Evolutionary conservation across 768 basidiomycete species (phyloP), one percentile per base, ranked within the genome.

Genomic region (Cyathus striatus): DNA sequence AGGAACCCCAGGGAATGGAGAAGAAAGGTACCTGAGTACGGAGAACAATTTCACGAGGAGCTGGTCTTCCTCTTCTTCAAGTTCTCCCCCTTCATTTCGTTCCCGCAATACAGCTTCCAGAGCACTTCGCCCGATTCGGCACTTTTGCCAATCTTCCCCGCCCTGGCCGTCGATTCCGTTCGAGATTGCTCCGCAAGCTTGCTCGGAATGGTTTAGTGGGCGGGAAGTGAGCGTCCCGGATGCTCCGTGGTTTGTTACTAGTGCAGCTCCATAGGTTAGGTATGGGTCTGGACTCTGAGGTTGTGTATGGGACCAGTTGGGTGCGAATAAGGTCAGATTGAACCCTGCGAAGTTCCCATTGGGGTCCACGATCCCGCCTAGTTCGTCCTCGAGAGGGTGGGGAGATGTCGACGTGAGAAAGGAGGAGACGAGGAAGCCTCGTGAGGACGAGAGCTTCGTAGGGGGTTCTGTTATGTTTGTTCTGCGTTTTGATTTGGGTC

Each of bases 381-480:
- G 62, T 55, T 77, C 69, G 40, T 73, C 70, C 50, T 77, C 68
- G 38, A 86, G 61, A 23, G 70, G 61, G 47, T 57, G 55, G 41
- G 68, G 58, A 42, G 70, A 61, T 56, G 73, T 64, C 39, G 79
- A 74, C 51, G 74, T 61, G 53, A 92, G 75, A 56, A 86, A 90
- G 18, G 78, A 75, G 22, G 83, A 74, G 38, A 79, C 70, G 49
- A 92, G 70, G 42, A 68, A 64, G 38, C 90, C 90, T 51, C 90
- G 75, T 52, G 88, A 86, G 23, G 75, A 75, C 43, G 60, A 47
- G 49, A 74, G 77, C 38, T 61, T 54, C 48, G 55, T 58, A 27
- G 57, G 44, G n/a, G 76, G 67, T 62, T 91, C 89, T 33, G 84
- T 87, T 59, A 91, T 90, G 66, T 92, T 91, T 16, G 90, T 92